phyloP scores from a whole-genome alignment of 225 moss, liverwort and hornwort species.

The Anthoceros angustus region DNA sequence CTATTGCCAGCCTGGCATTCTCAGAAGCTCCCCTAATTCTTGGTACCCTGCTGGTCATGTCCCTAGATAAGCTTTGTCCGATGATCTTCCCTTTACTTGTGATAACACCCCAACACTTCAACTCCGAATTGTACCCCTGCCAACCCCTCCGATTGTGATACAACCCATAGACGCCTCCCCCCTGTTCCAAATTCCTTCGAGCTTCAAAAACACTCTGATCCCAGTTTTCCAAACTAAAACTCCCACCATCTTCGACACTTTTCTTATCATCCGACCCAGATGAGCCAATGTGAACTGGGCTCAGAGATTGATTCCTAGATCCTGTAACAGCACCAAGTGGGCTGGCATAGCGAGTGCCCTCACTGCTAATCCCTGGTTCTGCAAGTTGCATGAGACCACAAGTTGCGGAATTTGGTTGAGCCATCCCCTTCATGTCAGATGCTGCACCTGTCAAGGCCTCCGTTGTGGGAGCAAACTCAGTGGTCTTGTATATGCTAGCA shows the following conservation, averaged over 20 bases:
- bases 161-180: background rate
- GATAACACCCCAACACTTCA: background rate
- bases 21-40: background rate
- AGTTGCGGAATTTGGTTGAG: background rate
- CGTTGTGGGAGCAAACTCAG: background rate
- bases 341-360: background rate
- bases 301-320: background rate
- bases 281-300: background rate
- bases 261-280: background rate
- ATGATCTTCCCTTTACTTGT: background rate
- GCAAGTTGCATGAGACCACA: background rate
- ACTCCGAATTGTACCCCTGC: background rate
- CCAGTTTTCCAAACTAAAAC: background rate
- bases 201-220: background rate
- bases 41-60: background rate
- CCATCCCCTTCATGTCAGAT: background rate
- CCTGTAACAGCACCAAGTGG: background rate
- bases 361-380: background rate
- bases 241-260: background rate
- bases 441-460: background rate
- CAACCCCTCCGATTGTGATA: background rate
- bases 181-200: background rate
- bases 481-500: background rate
- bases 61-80: background rate
- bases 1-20: background rate